Evolutionary conservation across 169 alveolate species (phyloP), one percentile per base, ranked within the genome.

Genomic region (Toxoplasma gondii): DNA sequence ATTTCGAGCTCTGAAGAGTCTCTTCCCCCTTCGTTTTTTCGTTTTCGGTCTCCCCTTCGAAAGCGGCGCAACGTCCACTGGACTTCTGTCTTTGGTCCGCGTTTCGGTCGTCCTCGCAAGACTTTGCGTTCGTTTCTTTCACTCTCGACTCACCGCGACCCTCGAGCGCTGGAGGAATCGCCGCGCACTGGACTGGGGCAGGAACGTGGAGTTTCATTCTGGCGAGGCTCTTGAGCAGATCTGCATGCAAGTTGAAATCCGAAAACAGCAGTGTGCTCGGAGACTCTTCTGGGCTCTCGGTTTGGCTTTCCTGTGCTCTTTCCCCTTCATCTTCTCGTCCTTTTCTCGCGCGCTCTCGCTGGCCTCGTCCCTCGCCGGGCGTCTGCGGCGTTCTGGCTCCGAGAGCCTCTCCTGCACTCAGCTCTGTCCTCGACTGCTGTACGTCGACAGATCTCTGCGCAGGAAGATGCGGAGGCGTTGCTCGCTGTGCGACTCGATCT

Each of bases 101-200:
- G n/a, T n/a, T n/a, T n/a, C n/a, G n/a, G n/a, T n/a, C n/a, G 12
- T 49, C 58, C 12, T 7, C 4, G 12, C 58, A 4, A 49, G 58
- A 4, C 22, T 12, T 12, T 17, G 22, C 4, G 1, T 78, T 4
- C 45, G 7, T 24, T 0, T 41, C 36, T 91, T 7, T 70, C 53
- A 4, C 67, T 41, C 34, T 24, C 90, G 49, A 36, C 93, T 43
- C 54, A 58, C 93, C 93, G 4, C 78, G 38, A 1, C 93, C 38
- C 41, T 17, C 16, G 29, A 91, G 70, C 34, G 88, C 91, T 10
- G 69, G 43, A 1, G 94, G 92, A 10, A 91, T 22, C 34, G 92
- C 38, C 5, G 49, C 45, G 36, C 92, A 78, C 54, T 91, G 92
- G 24, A 64, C 94, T 29, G 92, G 94, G 41, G 93, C 69, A 2